Base-by-base conservation (phyloP, 441 rosid species). In the Kokia cookei region DNA sequence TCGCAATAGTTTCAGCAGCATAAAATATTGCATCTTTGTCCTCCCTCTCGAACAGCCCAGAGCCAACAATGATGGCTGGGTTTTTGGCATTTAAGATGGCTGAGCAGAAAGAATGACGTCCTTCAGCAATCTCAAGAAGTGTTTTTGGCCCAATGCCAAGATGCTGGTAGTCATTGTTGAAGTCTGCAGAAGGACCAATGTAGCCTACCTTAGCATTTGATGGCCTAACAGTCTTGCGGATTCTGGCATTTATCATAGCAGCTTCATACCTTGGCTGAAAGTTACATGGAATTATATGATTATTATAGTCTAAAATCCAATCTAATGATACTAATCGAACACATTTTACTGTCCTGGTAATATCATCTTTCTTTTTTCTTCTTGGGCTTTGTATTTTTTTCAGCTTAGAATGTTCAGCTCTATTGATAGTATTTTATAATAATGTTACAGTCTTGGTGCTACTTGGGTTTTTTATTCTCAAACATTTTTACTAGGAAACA, bases 191-290 rank as follows among this genome's bases (percentile, higher is more conserved):
- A 14, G 93, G 92, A 68, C 99, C 99, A 74, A 95, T 71, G 65
- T 95, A 95, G 10, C 90, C 98, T 75, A 93, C 98, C 82, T 90
- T 91, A 22, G 99, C 97, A 43, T 88, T 86, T 14, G 79, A 80
- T 47, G 90, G 96, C 73, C 92, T 85, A 62, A 93, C 93, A 1
- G 98, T 86, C 94, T 93, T 93, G 65, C 80, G 84, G 76, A 93
- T 95, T 86, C 98, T 91, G 26, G 98, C 98, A 81, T 90, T 95
- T 71, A 95, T 91, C 94, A 93, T 88, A 54, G 98, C 97, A 83
- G 98, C 99, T 88, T 95, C 99, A 19, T 87, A 88, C 72, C 97
- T 92, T 13, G 97, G 97, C 97, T 94, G 91, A 70, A 82, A 54
- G 71, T 24, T 14, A 54, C 29, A 75, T 7, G 50, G 35, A 81